These are phyloP conservation scores for Chernovozyma aurita DNA, from an alignment of 1,139 yeast species.

Conservation along the genomic window DNA sequence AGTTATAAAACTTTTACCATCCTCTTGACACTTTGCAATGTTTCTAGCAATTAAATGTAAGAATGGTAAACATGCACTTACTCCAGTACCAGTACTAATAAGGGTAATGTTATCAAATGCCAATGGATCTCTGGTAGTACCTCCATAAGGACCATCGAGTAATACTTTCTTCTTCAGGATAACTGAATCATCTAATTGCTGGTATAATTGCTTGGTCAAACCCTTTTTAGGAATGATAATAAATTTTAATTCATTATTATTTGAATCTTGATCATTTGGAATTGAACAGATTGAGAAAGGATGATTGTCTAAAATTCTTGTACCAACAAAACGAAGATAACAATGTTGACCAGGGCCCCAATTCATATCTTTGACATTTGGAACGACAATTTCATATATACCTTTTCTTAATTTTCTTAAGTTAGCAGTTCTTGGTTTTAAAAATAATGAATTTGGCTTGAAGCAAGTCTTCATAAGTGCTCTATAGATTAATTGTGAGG, in stretches of 20 bases:
- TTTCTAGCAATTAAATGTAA: conserved; percentile 23
- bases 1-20: conserved; percentile 13
- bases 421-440: conserved; percentile 43
- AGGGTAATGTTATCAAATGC: conserved; percentile 47
- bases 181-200: conserved; percentile 23
- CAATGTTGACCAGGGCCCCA: conserved; percentile 66
- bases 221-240: conserved; percentile 51
- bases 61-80: conserved; percentile 51
- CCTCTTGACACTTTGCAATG: conserved; percentile 12
- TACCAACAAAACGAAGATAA: conserved; percentile 45
- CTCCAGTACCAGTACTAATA: conserved; percentile 51
- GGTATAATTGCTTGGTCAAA: conserved; percentile 33
- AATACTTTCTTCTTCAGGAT: conserved; percentile 28
- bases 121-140: conserved; percentile 44
- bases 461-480: conserved; percentile 46
- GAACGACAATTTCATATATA: conserved; percentile 40
- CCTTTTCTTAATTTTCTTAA: conserved; percentile 26
- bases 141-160: conserved; percentile 67
- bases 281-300: conserved; percentile 56
- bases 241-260: conserved; percentile 32
- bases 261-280: conserved; percentile 13
- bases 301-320: conserved; percentile 50
- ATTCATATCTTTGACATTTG: conserved; percentile 30
- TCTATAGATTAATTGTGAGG: conserved; percentile 48
- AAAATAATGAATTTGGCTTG: conserved; percentile 38